These are phyloP conservation scores for Gypsophila paniculata DNA, from an alignment of 179 eudicot species.

Conservation along the genomic window DNA sequence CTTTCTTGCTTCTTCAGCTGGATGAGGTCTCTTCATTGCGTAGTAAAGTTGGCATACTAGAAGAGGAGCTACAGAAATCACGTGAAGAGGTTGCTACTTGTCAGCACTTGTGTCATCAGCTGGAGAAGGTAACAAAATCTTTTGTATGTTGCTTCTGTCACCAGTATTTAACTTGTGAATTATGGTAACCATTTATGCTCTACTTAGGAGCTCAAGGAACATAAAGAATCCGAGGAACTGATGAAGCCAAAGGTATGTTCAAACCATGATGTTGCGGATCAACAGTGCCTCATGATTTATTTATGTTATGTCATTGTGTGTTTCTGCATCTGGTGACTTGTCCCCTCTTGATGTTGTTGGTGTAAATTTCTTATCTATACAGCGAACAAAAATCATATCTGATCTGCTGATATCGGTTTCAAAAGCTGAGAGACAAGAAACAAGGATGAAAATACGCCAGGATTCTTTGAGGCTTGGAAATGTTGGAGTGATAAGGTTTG, in stretches of 20 bases:
- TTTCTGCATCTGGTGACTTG: not conserved
- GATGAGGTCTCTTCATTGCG: conserved; percentile 55
- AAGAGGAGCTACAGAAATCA: conserved; percentile 61
- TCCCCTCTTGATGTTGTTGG: not conserved
- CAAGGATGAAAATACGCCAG: conserved; percentile 92
- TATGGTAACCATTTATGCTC: conserved; percentile 11
- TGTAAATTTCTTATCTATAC: conserved; percentile 23
- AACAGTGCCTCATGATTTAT: conserved; percentile 8
- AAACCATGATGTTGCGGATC: conserved; percentile 4
- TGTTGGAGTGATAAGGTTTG: conserved; percentile 88
- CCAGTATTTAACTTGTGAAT: conserved; percentile 5
- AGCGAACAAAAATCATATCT: conserved; percentile 43
- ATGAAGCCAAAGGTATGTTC: conserved; percentile 81
- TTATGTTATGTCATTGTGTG: not conserved
- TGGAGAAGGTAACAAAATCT: conserved; percentile 56
- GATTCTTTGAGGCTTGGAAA: conserved; percentile 95
- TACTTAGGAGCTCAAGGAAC: conserved; percentile 82
- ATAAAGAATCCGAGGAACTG: conserved; percentile 64
- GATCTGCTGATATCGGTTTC: conserved; percentile 83
- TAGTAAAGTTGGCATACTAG: conserved; percentile 56
- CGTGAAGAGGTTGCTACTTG: conserved; percentile 53
- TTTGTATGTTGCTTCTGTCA: conserved; percentile 17
- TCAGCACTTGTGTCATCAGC: conserved; percentile 43
- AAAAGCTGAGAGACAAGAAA: conserved; percentile 97
- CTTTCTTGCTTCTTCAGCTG: conserved; percentile 31